Conservation (phyloP, 2,329 filamentous ascomycete genomes). For the Alternaria triticina region DNA sequence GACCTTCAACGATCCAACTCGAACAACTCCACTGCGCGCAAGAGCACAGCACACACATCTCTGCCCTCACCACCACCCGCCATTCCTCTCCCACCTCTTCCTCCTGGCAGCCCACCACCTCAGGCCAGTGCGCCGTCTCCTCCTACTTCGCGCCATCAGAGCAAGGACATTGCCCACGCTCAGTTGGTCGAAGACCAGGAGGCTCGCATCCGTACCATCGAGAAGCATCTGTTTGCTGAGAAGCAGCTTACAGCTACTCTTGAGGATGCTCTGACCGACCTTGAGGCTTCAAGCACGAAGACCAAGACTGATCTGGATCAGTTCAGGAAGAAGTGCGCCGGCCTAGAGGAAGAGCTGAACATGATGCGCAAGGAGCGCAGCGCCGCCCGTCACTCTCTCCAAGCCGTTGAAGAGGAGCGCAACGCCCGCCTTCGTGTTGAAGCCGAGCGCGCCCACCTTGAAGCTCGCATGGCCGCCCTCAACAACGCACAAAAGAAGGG, state of each 20-base stretch:
- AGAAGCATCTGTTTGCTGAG: conserved; percentile 95
- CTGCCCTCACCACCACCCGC: conserved; percentile 92
- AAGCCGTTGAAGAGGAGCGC: conserved; percentile 94
- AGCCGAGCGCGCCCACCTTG: conserved; percentile 83
- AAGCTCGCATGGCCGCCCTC: conserved; percentile 79
- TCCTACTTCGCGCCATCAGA: conserved; percentile 72
- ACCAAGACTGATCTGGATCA: conserved; percentile 87
- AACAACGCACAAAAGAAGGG: conserved; percentile 90
- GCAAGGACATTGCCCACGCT: conserved; percentile 78
- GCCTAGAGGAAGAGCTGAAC: conserved; percentile 75
- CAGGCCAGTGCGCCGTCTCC: conserved; percentile 63
- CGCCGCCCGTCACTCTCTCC: conserved; percentile 70
- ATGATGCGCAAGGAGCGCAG: conserved; percentile 66
- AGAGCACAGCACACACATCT: conserved; percentile 81
- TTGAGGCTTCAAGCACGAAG: conserved; percentile 90
- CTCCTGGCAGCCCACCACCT: conserved; percentile 55
- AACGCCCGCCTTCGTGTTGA: conserved; percentile 91
- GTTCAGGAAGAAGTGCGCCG: conserved; percentile 84
- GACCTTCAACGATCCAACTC: conserved; percentile 63
- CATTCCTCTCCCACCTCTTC: conserved; percentile 93
- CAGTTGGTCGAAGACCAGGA: conserved; percentile 95
- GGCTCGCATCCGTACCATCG: conserved; percentile 90
- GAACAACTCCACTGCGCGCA: conserved; percentile 74
- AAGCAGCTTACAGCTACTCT: conserved; percentile 95
- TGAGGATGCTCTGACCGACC: conserved; percentile 92